phyloP scores from a whole-genome alignment of 768 basidiomycete genomes.

The Rhizopogon vesiculosus region DNA sequence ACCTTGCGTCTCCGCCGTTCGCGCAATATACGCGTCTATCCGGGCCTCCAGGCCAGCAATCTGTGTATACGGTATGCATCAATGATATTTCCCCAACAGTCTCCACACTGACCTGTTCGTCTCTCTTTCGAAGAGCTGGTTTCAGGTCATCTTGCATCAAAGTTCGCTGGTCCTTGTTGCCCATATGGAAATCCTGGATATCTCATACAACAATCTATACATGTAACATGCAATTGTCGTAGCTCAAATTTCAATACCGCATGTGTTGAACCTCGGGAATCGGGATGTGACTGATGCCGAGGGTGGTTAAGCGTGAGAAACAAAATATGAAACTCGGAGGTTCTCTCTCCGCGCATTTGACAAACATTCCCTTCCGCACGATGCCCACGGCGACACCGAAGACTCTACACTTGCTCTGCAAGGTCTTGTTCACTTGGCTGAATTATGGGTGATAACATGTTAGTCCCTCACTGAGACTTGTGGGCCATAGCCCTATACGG shows the following conservation, averaged over 20 bases:
- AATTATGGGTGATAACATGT: too few species aligned
- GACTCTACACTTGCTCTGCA: too few species aligned
- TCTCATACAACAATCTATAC: conserved; percentile 2
- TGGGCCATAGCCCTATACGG: too few species aligned
- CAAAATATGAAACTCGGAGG: background rate
- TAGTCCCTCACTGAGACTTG: too few species aligned
- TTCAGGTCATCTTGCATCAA: conserved; percentile 15
- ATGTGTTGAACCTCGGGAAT: background rate
- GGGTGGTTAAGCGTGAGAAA: background rate
- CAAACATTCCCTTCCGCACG: too few species aligned
- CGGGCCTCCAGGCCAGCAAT: conserved; percentile 25
- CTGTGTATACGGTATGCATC: conserved; percentile 10
- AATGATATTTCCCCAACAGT: background rate
- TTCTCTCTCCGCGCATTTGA: too few species aligned
- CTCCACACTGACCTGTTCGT: conserved; percentile 20
- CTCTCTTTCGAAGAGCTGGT: conserved; percentile 17
- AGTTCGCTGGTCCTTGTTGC: conserved; percentile 12
- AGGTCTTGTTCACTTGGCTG: too few species aligned
- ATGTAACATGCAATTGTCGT: conserved; percentile 7
- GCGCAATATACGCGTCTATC: conserved; percentile 32
- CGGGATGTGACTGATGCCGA: background rate
- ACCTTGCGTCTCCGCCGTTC: conserved; percentile 37
- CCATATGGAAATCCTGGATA: conserved; percentile 15
- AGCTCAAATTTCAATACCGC: background rate
- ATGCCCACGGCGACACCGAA: too few species aligned